A percentile compares a stretch with the other conserved stretches of the same genome.
These are phyloP conservation scores for Bretschneidera sinensis DNA, from an alignment of 345 rosid genomes.

Conservation along the genomic window DNA sequence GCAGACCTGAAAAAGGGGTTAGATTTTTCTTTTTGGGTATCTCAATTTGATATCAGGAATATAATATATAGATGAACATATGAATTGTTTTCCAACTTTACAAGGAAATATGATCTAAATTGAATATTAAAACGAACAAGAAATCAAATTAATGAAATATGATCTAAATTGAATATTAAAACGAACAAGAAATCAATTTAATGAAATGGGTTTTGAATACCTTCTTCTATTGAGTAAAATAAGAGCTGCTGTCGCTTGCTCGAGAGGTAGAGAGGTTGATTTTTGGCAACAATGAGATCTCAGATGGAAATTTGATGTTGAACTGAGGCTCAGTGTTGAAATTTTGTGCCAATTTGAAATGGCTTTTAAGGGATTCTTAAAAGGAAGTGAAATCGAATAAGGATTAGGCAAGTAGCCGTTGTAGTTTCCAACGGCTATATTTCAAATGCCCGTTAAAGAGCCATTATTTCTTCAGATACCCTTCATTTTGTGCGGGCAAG, in stretches of 20 bases:
- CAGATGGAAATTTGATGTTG: not conserved
- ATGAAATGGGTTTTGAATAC: not conserved
- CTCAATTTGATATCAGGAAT: not conserved
- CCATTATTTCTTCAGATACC: too few relatives aligned
- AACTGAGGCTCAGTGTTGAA: not conserved
- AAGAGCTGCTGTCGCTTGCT: not conserved
- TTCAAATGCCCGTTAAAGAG: too few relatives aligned
- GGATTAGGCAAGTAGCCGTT: not conserved
- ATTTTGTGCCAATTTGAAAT: not conserved
- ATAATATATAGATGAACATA: not conserved
- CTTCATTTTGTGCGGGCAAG: too few relatives aligned
- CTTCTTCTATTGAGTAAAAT: not conserved
- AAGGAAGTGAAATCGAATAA: not conserved
- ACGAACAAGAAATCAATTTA: not conserved
- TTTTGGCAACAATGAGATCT: not conserved
- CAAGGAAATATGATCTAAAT: not conserved
- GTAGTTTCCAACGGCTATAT: not conserved
- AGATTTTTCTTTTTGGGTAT: not conserved
- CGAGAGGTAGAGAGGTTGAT: not conserved
- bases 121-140: not conserved
- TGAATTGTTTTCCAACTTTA: not conserved
- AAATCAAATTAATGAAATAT: not conserved
- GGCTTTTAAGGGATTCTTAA: not conserved
- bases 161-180: not conserved
- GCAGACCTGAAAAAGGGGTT: slow-evolving; percentile 5